phyloP scores from a whole-genome alignment of 352 stramenopile genomes.

The Globisporangium megalacanthum region DNA sequence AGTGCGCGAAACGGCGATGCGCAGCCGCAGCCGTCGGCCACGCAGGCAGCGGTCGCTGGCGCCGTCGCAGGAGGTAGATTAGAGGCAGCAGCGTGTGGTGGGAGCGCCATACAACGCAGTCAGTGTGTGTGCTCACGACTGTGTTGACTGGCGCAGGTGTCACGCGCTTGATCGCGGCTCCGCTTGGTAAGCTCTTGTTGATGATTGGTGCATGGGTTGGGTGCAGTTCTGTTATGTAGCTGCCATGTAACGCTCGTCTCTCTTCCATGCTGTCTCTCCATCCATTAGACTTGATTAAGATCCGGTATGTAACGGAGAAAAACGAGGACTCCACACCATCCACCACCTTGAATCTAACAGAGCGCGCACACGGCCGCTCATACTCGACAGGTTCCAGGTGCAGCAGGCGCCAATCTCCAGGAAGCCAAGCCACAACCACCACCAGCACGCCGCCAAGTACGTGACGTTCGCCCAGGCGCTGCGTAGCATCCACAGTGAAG shows the following conservation, averaged over 20 bases:
- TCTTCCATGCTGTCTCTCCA: background rate
- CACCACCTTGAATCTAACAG: background rate
- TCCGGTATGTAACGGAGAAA: slow-evolving; percentile 26
- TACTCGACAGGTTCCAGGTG: slow-evolving; percentile 66
- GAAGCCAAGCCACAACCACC: background rate
- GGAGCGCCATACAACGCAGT: too few relatives aligned
- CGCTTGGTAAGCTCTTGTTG: slow-evolving; percentile 31
- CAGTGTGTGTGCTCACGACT: background rate
- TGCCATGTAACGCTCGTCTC: background rate
- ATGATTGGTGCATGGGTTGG: background rate
- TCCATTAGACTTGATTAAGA: slow-evolving; percentile 65
- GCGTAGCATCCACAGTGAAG: slow-evolving; percentile 66
- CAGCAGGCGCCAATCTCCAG: slow-evolving; percentile 46
- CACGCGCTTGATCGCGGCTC: slow-evolving; percentile 67
- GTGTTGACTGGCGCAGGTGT: slow-evolving; percentile 18
- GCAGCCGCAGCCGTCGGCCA: slow-evolving; percentile 24
- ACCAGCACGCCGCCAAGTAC: slow-evolving; percentile 34
- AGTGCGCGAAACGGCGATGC: slow-evolving; percentile 5
- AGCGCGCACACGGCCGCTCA: too few relatives aligned
- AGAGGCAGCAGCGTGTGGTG: background rate
- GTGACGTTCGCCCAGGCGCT: slow-evolving; percentile 47
- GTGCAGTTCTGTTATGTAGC: slow-evolving; percentile 6
- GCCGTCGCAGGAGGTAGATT: slow-evolving; percentile 50
- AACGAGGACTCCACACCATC: too few relatives aligned
- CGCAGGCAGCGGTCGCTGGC: slow-evolving; percentile 51